Evolutionary conservation across 2,329 filamentous ascomycete genomes (phyloP).

Genomic region (Whalleya microplaca): DNA sequence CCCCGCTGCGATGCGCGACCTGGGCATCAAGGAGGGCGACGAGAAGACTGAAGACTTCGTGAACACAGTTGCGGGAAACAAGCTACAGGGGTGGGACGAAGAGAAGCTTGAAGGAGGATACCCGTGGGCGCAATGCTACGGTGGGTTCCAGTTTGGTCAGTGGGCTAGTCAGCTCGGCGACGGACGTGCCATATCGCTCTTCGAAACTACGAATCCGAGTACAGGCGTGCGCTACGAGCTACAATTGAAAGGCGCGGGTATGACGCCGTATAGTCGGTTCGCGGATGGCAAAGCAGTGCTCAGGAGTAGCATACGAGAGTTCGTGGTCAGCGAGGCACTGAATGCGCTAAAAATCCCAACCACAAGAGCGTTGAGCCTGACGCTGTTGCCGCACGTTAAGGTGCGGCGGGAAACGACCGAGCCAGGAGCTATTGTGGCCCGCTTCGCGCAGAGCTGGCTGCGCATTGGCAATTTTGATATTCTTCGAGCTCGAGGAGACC

Average conservation of each 20-base stretch:
- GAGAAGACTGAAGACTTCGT: constrained; percentile 74
- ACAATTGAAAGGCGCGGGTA: constrained; percentile 91
- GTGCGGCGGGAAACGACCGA: constrained; percentile 82
- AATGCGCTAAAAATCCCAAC: constrained; percentile 84
- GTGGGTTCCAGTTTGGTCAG: constrained; percentile 77
- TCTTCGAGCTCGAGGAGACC: constrained; percentile 79
- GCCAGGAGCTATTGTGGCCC: constrained; percentile 87
- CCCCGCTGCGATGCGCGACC: constrained; percentile 73
- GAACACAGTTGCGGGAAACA: constrained; percentile 79
- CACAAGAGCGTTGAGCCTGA: constrained; percentile 84
- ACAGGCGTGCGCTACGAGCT: constrained; percentile 81
- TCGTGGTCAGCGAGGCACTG: constrained; percentile 86
- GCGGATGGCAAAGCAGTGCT: constrained; percentile 95
- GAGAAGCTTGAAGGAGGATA: constrained; percentile 72
- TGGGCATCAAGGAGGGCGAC: constrained; percentile 75
- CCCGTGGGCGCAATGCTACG: constrained; percentile 98
- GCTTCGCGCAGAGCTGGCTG: constrained; percentile 91
- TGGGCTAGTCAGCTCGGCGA: constrained; percentile 98
- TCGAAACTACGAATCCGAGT: constrained; percentile 78
- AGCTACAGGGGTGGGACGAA: constrained; percentile 77
- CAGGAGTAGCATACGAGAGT: constrained; percentile 91
- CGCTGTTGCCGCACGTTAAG: constrained; percentile 70
- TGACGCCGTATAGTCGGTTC: constrained; percentile 94
- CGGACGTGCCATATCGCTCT: constrained; percentile 90
- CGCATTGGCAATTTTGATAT: constrained; percentile 96